phyloP scores from a whole-genome alignment of 75 land plant species.

The Sequoiadendron giganteum region DNA sequence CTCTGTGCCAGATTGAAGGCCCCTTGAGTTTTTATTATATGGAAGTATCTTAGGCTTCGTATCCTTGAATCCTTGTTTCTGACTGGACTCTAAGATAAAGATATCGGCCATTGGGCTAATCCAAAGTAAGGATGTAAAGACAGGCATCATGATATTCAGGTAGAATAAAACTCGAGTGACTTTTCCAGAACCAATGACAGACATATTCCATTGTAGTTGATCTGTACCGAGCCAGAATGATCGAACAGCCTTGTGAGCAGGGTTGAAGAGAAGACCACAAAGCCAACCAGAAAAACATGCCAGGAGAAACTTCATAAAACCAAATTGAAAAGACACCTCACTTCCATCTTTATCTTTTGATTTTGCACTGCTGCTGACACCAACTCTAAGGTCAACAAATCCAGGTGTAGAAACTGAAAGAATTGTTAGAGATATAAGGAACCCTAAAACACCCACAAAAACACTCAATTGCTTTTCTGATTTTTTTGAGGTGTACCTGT shows the following conservation, averaged over 20 bases:
- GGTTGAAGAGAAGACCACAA: slow-evolving; percentile 45
- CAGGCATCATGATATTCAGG: slow-evolving; percentile 22
- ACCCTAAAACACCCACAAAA: slow-evolving; percentile 42
- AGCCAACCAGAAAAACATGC: slow-evolving; percentile 45
- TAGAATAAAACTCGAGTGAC: slow-evolving; percentile 39
- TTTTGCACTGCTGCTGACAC: not conserved
- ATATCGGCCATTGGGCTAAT: slow-evolving; percentile 50
- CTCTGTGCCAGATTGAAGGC: not conserved
- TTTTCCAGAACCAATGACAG: slow-evolving; percentile 50
- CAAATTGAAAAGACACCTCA: slow-evolving; percentile 18
- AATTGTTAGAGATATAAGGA: slow-evolving; percentile 32
- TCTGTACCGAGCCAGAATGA: slow-evolving; percentile 86
- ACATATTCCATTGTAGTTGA: slow-evolving; percentile 63
- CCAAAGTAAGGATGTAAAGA: slow-evolving; percentile 59
- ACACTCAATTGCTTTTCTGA: slow-evolving; percentile 49
- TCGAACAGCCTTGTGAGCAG: slow-evolving; percentile 43
- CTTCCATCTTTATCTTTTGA: slow-evolving; percentile 9
- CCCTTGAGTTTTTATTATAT: not conserved
- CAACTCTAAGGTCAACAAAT: slow-evolving; percentile 15
- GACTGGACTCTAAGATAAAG: not conserved
- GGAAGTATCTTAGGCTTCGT: not conserved
- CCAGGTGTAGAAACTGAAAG: slow-evolving; percentile 19
- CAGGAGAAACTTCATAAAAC: slow-evolving; percentile 25
- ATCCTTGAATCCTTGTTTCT: not conserved
- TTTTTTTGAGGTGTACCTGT: slow-evolving; percentile 47